Conservation (phyloP, 2,329 filamentous ascomycete species). For the Colletotrichum cordylinicola region DNA sequence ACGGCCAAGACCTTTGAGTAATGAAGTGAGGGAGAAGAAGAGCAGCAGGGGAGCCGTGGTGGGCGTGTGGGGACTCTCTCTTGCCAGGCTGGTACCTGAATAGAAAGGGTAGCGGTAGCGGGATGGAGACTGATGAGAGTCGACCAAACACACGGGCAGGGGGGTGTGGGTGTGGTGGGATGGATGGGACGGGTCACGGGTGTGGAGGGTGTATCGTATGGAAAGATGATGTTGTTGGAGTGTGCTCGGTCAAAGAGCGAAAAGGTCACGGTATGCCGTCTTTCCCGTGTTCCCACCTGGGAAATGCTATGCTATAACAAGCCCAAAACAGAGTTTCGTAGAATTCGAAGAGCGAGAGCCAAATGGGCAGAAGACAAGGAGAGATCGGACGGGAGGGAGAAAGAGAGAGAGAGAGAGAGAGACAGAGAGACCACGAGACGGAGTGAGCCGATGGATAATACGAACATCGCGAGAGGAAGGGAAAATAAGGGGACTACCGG, state of each 20-base stretch:
- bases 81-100: neutral
- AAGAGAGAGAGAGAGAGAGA: neutral
- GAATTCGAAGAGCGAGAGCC: neutral
- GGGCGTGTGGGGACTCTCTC: conserved; percentile 9
- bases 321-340: neutral
- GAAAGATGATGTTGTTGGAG: neutral
- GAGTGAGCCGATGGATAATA: neutral
- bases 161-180: neutral
- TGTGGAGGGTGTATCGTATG: neutral
- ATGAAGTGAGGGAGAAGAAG: conserved; percentile 3
- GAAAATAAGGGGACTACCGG: neutral
- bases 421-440: neutral
- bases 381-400: conserved; percentile 5
- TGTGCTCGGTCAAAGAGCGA: conserved; percentile 13
- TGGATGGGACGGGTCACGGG: neutral
- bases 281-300: neutral
- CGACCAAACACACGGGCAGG: neutral
- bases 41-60: neutral
- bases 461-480: neutral
- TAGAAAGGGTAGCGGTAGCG: neutral
- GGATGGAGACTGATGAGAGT: neutral
- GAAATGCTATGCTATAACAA: neutral
- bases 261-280: neutral
- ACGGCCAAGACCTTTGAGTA: conserved; percentile 17
- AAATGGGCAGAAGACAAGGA: conserved; percentile 10